A percentile compares a stretch with the other conserved stretches of the same genome.
Evolutionary conservation across 257 asterid genomes (phyloP).

Genomic region (Schizonepeta tenuifolia): DNA sequence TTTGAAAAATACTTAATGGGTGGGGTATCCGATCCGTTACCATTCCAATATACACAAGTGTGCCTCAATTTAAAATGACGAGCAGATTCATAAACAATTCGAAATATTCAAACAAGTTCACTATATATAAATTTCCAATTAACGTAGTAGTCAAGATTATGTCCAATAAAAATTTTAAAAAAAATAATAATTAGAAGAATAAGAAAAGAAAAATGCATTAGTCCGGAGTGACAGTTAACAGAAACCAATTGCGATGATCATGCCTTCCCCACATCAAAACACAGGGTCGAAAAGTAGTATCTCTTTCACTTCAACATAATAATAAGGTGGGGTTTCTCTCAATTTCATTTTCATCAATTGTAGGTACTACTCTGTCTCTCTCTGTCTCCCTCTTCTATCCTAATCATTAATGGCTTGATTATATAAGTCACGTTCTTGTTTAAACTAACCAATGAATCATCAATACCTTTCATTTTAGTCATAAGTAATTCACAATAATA

Average conservation of each 20-base stretch:
- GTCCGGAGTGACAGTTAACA: constrained; percentile 21
- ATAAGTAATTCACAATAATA: too few species aligned
- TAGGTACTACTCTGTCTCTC: neutral
- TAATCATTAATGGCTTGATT: neutral
- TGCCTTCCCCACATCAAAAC: constrained; percentile 1
- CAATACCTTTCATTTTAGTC: too few species aligned
- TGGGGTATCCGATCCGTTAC: too few species aligned
- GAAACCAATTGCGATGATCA: constrained; percentile 4
- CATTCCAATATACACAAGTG: too few species aligned
- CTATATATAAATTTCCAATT: neutral
- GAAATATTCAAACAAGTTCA: neutral
- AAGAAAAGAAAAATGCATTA: too few species aligned
- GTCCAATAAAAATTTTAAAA: too few species aligned
- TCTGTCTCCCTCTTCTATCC: neutral
- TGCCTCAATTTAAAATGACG: too few species aligned
- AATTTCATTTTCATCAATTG: neutral
- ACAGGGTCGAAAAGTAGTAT: neutral
- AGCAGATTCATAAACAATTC: neutral
- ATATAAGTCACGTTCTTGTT: constrained; percentile 17
- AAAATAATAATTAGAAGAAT: too few species aligned
- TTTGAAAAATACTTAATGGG: too few species aligned
- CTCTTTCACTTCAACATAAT: too few species aligned
- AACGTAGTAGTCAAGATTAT: neutral
- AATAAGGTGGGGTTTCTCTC: neutral
- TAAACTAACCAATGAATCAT: too few species aligned